Evolutionary conservation across 495 filamentous ascomycete species (phyloP).

Genomic region (Xylaria grammica): DNA sequence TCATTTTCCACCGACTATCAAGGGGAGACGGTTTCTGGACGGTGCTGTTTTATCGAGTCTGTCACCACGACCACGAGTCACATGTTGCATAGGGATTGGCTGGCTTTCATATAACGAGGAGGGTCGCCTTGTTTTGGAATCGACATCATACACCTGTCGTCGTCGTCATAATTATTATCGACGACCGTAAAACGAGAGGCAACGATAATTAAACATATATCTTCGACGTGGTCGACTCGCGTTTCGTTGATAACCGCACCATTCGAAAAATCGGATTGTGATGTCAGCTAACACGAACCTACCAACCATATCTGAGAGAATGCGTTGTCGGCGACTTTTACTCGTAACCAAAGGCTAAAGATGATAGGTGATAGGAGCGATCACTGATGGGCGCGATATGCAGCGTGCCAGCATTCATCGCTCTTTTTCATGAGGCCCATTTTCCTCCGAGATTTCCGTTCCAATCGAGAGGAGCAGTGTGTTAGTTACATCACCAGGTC

Average conservation of each 20-base stretch:
- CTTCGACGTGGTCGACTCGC: slow-evolving; percentile 18
- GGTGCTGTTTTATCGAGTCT: not conserved
- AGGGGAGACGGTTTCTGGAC: not conserved
- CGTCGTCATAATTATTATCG: not conserved
- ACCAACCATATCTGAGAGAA: not conserved
- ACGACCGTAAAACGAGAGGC: not conserved
- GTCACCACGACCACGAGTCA: slow-evolving; percentile 4
- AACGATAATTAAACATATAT: not conserved
- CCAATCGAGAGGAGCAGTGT: too few species aligned
- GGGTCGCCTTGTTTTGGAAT: slow-evolving; percentile 3
- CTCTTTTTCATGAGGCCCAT: not conserved
- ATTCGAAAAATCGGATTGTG: not conserved
- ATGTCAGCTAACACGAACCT: not conserved
- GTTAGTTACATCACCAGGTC: too few species aligned
- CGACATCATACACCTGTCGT: slow-evolving; percentile 1
- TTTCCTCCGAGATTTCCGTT: not conserved
- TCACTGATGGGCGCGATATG: too few species aligned
- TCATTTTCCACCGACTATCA: not conserved
- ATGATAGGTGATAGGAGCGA: too few species aligned
- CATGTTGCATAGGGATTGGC: slow-evolving; percentile 6
- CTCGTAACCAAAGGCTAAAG: too few species aligned
- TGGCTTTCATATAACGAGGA: slow-evolving; percentile 10
- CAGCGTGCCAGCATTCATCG: not conserved
- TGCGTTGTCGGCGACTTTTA: slow-evolving; percentile 1
- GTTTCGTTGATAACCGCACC: not conserved